Base-by-base conservation (phyloP, 2,329 filamentous ascomycete genomes). In the Hymenoscyphus occultus region DNA sequence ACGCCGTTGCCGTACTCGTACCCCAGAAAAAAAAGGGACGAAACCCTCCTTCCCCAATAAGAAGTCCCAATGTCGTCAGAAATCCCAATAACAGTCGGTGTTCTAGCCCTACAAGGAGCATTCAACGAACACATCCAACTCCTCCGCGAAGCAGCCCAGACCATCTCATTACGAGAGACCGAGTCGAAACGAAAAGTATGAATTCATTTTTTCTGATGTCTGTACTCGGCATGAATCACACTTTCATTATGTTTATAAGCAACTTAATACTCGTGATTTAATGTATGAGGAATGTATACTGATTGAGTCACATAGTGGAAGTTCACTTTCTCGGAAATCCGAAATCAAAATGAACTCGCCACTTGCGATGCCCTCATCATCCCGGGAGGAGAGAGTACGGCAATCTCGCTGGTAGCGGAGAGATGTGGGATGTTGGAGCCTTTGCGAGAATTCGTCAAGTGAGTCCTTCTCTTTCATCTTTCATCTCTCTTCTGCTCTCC, bases 361-460 rank as follows among this genome's bases (percentile, higher is more conserved):
- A 77, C 76, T 71, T 98, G 93, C 78, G 87, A 94, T 77, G 94
- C 87, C 32, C 84, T 99, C 56, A 87, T 99, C 74, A 87, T 99
- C 58, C 95, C 95, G 2, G 95, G 95, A 61, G 95, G 95, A 67
- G 95, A 99, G 78, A 97, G 92, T 78, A 98, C 95, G 1, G 90
- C 94, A 3, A 96, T 99, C 71, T 92, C 92, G 12, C 84, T 97
- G 39, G 91, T 97, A 16, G 95, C 95, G 3, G 87, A 87, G 28
- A 86, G 93, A 69, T 92, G 90, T 0, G 88, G 89, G 16, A 80
- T 99, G 42, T 80, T 99, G 63, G 92, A 96, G 71, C 93, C 93
- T 2, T 79, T 99, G 67, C 82, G 92, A 62, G 85, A 93, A 39
- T 99, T 97, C 78, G 93, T 98, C 74, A 97, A 97, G 89, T 94